A percentile compares a stretch with the other conserved stretches of the same genome.
phyloP scores from a whole-genome alignment of 257 asterid species.

The Cinchona pubescens region DNA sequence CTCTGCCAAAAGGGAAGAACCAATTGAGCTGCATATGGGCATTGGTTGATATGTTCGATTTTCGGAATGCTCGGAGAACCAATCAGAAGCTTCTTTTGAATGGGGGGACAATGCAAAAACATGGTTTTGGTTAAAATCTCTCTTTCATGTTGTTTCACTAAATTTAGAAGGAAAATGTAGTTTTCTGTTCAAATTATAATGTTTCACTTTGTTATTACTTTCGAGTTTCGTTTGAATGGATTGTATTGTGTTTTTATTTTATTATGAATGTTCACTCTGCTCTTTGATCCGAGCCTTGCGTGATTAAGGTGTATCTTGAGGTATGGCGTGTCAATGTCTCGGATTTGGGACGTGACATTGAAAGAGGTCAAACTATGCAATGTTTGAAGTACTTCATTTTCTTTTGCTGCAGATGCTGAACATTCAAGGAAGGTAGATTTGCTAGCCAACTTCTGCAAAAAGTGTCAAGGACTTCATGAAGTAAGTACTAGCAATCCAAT shows the following conservation, averaged over 20 bases:
- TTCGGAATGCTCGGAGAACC: conserved; percentile 34
- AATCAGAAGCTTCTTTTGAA: conserved; percentile 37
- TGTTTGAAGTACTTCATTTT: neutral
- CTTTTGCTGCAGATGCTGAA: conserved; percentile 18
- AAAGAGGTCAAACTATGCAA: neutral
- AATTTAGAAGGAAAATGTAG: neutral
- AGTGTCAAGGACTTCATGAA: neutral
- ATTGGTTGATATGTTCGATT: conserved; percentile 44
- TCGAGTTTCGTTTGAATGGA: too few relatives aligned
- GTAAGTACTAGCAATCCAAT: conserved; percentile 7
- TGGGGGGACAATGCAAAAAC: conserved; percentile 33
- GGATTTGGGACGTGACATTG: neutral
- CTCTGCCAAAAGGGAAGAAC: conserved; percentile 27
- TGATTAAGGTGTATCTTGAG: too few relatives aligned
- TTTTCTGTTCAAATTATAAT: neutral
- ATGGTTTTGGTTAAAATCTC: conserved; percentile 34
- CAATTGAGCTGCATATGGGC: conserved; percentile 57
- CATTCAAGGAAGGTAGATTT: conserved; percentile 5
- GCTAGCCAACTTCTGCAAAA: neutral
- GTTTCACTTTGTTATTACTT: too few relatives aligned
- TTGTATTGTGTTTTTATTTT: neutral
- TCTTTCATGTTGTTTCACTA: neutral
- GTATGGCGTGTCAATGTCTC: neutral
- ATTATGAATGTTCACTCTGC: too few relatives aligned
- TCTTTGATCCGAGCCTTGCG: neutral